Conservation (phyloP, 306 rosid species). For the Benincasa hispida region DNA sequence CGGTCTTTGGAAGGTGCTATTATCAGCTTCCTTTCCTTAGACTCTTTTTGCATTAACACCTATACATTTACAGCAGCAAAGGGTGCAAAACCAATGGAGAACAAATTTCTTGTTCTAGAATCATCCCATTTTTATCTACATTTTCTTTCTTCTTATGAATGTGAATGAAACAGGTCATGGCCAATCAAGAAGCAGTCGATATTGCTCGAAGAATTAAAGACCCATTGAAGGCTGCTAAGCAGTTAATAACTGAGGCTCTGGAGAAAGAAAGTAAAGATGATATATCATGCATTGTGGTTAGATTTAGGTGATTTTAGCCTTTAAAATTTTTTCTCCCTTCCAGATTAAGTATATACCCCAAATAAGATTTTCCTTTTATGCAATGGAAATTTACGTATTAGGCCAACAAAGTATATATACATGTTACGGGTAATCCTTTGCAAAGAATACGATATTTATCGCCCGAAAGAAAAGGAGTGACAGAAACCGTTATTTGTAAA, state of each 20-base stretch:
- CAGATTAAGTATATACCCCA: conserved; percentile 23
- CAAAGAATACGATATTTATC: not conserved
- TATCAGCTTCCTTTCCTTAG: not conserved
- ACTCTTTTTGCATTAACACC: not conserved
- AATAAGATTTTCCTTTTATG: conserved; percentile 24
- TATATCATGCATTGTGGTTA: conserved; percentile 78
- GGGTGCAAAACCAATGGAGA: not conserved
- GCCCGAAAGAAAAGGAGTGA: not conserved
- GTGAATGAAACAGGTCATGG: conserved; percentile 47
- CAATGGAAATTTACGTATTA: conserved; percentile 16
- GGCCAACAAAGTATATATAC: conserved; percentile 21
- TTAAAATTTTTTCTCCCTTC: conserved; percentile 6
- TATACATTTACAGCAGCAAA: not conserved
- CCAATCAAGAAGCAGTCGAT: conserved; percentile 84
- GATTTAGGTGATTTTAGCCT: conserved; percentile 35
- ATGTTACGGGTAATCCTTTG: conserved; percentile 18
- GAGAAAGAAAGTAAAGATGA: conserved; percentile 84
- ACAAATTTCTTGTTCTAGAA: not conserved
- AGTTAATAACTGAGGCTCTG: conserved; percentile 63
- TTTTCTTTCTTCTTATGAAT: not conserved
- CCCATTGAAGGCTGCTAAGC: conserved; percentile 73
- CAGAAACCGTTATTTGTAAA: conserved; percentile 24
- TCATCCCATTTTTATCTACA: not conserved
- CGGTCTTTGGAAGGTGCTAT: conserved; percentile 84
- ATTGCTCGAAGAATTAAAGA: conserved; percentile 55